Percentiles rank a stretch among this genome's conserved stretches.
These are phyloP conservation scores for Pseudocercospora vitis DNA, from an alignment of 2,329 filamentous ascomycete species.

Conservation along the genomic window DNA sequence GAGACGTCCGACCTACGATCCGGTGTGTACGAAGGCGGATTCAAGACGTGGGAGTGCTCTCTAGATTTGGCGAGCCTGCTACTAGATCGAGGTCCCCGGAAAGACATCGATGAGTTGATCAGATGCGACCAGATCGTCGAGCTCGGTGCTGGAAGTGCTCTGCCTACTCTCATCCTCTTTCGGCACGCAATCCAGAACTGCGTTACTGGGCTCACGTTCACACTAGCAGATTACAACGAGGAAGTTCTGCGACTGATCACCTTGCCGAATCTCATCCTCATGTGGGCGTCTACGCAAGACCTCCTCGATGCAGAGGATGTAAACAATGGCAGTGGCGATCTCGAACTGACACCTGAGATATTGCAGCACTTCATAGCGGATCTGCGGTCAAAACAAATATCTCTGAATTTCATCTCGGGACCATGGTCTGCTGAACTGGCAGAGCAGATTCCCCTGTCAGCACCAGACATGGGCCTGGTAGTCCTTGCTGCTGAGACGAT, in stretches of 20 bases:
- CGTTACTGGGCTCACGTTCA: constrained; percentile 55
- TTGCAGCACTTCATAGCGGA: constrained; percentile 58
- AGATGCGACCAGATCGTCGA: constrained; percentile 53
- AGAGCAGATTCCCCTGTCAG: constrained; percentile 50
- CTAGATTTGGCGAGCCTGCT: constrained; percentile 72
- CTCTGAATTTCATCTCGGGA: constrained; percentile 68
- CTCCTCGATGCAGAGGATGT: constrained; percentile 12
- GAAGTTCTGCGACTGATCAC: constrained; percentile 76
- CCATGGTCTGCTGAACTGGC: constrained; percentile 68
- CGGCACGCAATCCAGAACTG: constrained; percentile 57
- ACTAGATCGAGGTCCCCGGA: constrained; percentile 50
- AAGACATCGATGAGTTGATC: constrained; percentile 51
- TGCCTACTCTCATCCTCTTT: constrained; percentile 71
- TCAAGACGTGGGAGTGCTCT: constrained; percentile 88
- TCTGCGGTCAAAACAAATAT: constrained; percentile 54
- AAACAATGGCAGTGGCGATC: constrained; percentile 53
- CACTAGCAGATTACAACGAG: constrained; percentile 77
- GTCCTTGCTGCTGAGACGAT: constrained; percentile 79
- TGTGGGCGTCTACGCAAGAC: constrained; percentile 51
- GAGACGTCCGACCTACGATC: constrained; percentile 73
- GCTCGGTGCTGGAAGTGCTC: constrained; percentile 74
- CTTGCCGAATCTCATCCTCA: constrained; percentile 72
- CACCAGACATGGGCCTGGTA: constrained; percentile 47
- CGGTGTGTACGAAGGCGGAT: constrained; percentile 81
- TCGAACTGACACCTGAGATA: constrained; percentile 63